Percentiles rank a stretch among this genome's conserved stretches.
These are phyloP conservation scores for Chrysosporium keratinophilum DNA, from an alignment of 2,329 filamentous ascomycete genomes.

Conservation along the genomic window DNA sequence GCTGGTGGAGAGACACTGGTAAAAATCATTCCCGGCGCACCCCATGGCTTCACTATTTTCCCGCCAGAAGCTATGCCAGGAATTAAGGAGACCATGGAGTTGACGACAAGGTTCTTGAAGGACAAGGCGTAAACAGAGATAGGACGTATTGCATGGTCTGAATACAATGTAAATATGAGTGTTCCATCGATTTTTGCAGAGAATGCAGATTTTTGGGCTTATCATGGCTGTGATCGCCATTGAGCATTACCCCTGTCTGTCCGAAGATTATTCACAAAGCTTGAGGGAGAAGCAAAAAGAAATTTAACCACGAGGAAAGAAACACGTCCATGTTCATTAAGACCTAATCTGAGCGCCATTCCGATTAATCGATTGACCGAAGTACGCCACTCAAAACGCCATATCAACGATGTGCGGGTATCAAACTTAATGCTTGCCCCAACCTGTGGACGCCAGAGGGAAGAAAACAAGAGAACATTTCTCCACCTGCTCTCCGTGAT, in stretches of 20 bases:
- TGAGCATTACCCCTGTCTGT: no score
- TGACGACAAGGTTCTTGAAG: conserved; percentile 1
- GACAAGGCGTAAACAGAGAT: background rate
- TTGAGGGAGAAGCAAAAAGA: no score
- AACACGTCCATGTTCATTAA: background rate
- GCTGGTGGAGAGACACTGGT: conserved; percentile 42
- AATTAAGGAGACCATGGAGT: background rate
- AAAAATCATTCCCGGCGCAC: conserved; percentile 45
- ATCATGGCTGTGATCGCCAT: no score
- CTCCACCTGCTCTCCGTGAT: no score
- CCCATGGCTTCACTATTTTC: conserved; percentile 44
- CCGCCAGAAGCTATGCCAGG: background rate
- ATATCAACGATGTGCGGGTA: background rate
- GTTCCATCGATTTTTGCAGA: no score
- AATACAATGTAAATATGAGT: no score
- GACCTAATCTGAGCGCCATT: background rate
- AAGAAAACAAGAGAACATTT: background rate
- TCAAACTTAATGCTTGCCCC: background rate
- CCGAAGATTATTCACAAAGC: no score
- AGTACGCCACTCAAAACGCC: background rate
- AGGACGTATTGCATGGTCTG: background rate
- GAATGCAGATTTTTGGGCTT: no score
- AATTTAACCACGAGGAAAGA: background rate
- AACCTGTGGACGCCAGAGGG: background rate
- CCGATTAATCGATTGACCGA: background rate